These are phyloP conservation scores for Solidago caesia DNA, from an alignment of 129 eudicot genomes.

Conservation along the genomic window DNA sequence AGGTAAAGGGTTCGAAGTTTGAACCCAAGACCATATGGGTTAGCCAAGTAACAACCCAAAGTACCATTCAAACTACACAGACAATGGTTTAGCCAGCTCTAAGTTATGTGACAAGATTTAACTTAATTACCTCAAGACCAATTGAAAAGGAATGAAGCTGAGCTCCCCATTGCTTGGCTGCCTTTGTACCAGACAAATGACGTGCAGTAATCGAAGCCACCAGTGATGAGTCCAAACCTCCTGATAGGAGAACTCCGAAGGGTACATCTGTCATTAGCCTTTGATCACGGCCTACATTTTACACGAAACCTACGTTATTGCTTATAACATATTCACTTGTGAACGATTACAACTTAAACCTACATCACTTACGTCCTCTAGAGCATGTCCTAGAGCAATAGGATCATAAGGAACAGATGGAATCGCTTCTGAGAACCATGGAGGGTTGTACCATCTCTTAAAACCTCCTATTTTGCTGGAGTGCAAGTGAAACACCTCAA, in stretches of 20 bases:
- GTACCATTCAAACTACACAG: neutral
- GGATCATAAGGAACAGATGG: slow-evolving; percentile 74
- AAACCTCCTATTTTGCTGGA: slow-evolving; percentile 61
- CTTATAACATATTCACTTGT: neutral
- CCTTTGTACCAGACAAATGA: slow-evolving; percentile 65
- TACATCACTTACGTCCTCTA: slow-evolving; percentile 53
- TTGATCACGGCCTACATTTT: slow-evolving; percentile 60
- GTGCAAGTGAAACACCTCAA: slow-evolving; percentile 64
- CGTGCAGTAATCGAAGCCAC: slow-evolving; percentile 74
- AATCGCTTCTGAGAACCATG: slow-evolving; percentile 65
- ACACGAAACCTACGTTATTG: neutral
- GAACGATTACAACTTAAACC: neutral
- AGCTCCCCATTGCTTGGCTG: slow-evolving; percentile 74
- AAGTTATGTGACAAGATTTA: neutral
- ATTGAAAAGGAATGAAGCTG: slow-evolving; percentile 81
- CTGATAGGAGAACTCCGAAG: slow-evolving; percentile 72
- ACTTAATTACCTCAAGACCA: slow-evolving; percentile 56
- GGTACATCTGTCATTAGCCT: slow-evolving; percentile 90
- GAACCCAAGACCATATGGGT: neutral
- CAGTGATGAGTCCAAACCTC: slow-evolving; percentile 81
- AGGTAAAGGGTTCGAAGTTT: neutral
- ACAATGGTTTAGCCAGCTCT: neutral
- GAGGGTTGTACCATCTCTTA: slow-evolving; percentile 73
- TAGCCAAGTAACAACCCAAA: neutral
- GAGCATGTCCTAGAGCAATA: slow-evolving; percentile 57